phyloP scores from a whole-genome alignment of 2,329 filamentous ascomycete genomes.

The Ascocoryne sarcoides region DNA sequence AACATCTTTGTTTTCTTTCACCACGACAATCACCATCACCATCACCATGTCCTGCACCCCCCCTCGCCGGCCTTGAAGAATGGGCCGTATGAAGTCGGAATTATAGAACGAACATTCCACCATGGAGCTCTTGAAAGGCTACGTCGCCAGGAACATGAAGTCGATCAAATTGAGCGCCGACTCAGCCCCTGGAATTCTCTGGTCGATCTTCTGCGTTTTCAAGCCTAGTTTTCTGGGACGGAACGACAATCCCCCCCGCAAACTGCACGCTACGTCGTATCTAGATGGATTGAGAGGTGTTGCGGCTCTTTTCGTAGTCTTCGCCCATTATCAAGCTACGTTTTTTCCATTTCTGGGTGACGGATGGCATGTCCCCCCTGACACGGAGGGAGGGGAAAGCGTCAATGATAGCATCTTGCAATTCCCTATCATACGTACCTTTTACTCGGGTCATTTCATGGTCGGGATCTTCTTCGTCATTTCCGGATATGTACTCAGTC shows the following conservation, averaged over 20 bases:
- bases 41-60: no score
- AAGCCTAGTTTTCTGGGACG: neutral
- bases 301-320: constrained; percentile 25
- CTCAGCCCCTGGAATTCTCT: no score
- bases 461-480: constrained; percentile 42
- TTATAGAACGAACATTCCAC: no score
- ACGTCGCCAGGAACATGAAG: no score
- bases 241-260: neutral
- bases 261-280: constrained; percentile 33
- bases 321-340: constrained; percentile 9
- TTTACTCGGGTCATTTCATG: constrained; percentile 36
- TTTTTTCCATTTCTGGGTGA: constrained; percentile 10
- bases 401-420: constrained; percentile 29
- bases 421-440: constrained; percentile 35
- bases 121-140: no score
- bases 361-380: no score
- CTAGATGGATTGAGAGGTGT: constrained; percentile 39
- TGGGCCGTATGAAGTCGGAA: no score
- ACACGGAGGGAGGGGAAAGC: constrained; percentile 22
- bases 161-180: no score
- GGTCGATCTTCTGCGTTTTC: no score
- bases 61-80: no score
- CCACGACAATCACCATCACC: no score
- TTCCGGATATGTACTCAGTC: constrained; percentile 39
- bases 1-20: no score